Evolutionary conservation across 2,329 filamentous ascomycete species (phyloP).

Genomic region (Penicillium vulpinum): DNA sequence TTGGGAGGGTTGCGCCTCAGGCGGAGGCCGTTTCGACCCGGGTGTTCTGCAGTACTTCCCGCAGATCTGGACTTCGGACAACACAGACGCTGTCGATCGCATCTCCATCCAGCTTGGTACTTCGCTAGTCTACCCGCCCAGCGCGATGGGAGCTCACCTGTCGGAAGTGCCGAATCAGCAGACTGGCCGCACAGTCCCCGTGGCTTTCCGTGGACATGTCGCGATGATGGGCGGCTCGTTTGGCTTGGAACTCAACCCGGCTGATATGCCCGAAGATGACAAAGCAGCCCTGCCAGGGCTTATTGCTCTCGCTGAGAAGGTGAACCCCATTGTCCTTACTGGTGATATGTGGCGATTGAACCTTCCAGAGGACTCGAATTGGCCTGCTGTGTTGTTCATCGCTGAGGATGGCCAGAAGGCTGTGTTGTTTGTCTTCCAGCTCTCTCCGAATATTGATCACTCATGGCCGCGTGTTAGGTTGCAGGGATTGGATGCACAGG

Average conservation of each 20-base stretch:
- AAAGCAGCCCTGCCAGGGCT: slow-evolving; percentile 54
- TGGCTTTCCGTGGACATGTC: slow-evolving; percentile 64
- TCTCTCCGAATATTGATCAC: slow-evolving; percentile 55
- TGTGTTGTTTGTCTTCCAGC: slow-evolving; percentile 63
- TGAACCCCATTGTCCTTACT: slow-evolving; percentile 60
- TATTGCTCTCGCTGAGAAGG: slow-evolving; percentile 55
- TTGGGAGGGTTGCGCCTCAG: slow-evolving; percentile 67
- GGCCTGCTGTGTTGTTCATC: slow-evolving; percentile 62
- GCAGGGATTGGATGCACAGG: slow-evolving; percentile 57
- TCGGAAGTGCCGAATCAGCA: slow-evolving; percentile 61
- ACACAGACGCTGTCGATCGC: slow-evolving; percentile 63
- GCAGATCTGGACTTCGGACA: slow-evolving; percentile 66
- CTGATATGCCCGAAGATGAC: slow-evolving; percentile 54
- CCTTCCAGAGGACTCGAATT: slow-evolving; percentile 60
- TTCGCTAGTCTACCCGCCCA: slow-evolving; percentile 62
- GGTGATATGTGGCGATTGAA: slow-evolving; percentile 62
- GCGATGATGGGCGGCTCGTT: slow-evolving; percentile 70
- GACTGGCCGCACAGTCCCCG: slow-evolving; percentile 56
- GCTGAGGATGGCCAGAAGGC: slow-evolving; percentile 52
- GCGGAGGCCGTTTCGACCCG: slow-evolving; percentile 64
- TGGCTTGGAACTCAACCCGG: slow-evolving; percentile 63
- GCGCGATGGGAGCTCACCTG: slow-evolving; percentile 66
- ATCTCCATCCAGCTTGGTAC: slow-evolving; percentile 65
- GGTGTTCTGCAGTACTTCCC: slow-evolving; percentile 66
- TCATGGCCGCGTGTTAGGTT: slow-evolving; percentile 55